Evolutionary conservation across 2,329 filamentous ascomycete species (phyloP).

Genomic region (Sporothrix humicola): DNA sequence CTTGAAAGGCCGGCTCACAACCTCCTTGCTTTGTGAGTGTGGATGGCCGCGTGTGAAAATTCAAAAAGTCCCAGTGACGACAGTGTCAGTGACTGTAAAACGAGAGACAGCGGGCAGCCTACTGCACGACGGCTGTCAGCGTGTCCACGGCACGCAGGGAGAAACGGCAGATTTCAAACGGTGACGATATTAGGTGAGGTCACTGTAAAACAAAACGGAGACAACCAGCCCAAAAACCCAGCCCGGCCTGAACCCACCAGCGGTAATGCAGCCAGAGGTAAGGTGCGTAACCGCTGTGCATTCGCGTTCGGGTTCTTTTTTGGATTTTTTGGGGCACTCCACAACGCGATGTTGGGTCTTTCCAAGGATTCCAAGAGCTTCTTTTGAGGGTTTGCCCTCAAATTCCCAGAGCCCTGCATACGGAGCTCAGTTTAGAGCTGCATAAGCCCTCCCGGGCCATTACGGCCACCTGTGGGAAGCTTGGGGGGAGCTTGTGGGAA

Average conservation of each 20-base stretch:
- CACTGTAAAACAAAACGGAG: neutral
- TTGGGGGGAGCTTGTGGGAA: neutral
- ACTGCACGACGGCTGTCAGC: conserved; percentile 17
- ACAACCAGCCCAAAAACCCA: neutral
- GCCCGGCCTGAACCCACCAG: neutral
- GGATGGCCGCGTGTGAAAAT: neutral
- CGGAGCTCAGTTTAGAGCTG: conserved; percentile 1
- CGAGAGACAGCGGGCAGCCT: neutral
- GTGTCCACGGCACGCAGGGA: conserved; percentile 6
- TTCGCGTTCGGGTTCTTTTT: conserved; percentile 19
- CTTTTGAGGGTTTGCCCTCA: neutral
- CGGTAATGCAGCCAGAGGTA: conserved; percentile 16
- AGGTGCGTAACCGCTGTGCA: conserved; percentile 35
- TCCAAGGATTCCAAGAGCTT: neutral
- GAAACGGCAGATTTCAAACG: conserved; percentile 20
- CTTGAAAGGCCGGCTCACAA: neutral
- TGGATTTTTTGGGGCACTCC: neutral
- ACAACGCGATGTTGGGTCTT: neutral
- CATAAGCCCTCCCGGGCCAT: neutral
- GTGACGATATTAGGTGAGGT: neutral
- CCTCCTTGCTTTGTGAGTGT: neutral
- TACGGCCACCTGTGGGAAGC: neutral
- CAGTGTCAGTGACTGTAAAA: neutral
- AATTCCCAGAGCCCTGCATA: conserved; percentile 10
- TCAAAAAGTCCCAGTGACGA: neutral